Evolutionary conservation across 257 asterid genomes (phyloP).

Genomic region (Galeopsis tetrahit): DNA sequence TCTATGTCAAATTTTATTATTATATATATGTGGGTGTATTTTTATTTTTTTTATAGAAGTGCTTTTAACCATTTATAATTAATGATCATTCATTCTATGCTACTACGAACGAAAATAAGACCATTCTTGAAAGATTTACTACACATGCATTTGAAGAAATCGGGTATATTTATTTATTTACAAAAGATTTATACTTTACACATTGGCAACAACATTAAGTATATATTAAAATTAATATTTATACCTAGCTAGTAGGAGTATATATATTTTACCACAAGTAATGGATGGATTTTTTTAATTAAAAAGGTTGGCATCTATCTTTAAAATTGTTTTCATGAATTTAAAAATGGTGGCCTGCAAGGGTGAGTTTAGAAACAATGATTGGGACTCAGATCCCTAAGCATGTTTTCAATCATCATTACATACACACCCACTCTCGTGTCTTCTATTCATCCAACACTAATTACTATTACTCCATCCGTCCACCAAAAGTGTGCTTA

Average conservation of each 20-base stretch:
- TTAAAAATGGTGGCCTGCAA: conserved; percentile 38
- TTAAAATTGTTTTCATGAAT: neutral
- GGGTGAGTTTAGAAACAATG: conserved; percentile 40
- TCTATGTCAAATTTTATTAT: no score
- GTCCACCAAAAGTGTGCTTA: no score
- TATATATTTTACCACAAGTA: neutral
- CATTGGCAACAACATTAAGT: no score
- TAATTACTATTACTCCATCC: neutral
- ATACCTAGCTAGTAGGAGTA: no score
- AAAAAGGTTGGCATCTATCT: neutral
- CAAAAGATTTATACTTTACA: no score
- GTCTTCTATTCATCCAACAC: conserved; percentile 40
- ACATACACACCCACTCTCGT: conserved; percentile 39
- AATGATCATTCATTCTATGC: neutral
- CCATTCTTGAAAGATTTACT: neutral
- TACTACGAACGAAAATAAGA: neutral
- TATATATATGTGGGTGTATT: no score
- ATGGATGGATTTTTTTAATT: neutral
- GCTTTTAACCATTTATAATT: neutral
- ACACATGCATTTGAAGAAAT: no score
- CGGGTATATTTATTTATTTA: no score
- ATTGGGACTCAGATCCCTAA: conserved; percentile 55
- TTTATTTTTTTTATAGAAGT: neutral
- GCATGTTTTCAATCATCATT: conserved; percentile 48
- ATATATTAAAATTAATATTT: neutral